These are phyloP conservation scores for Penicillium polonicum DNA, from an alignment of 2,329 filamentous ascomycete genomes.

Conservation along the genomic window DNA sequence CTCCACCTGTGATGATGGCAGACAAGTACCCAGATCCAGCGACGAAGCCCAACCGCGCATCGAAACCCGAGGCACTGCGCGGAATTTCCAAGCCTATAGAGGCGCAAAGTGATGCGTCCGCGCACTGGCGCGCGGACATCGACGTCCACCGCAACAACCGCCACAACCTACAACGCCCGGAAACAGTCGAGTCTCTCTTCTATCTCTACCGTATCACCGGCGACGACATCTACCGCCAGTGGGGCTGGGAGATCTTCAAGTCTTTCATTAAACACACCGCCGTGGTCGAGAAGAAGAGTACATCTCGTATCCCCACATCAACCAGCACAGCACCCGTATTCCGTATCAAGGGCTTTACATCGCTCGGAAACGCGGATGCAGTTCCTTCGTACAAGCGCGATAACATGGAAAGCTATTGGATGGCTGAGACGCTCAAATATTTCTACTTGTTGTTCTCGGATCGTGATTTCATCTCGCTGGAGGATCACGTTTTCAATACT, in stretches of 20 bases:
- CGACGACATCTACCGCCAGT: conserved; percentile 83
- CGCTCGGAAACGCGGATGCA: conserved; percentile 69
- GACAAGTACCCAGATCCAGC: conserved; percentile 39
- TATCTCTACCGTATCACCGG: conserved; percentile 99
- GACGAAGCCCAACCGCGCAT: conserved; percentile 35
- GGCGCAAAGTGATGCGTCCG: conserved; percentile 26
- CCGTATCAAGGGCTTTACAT: conserved; percentile 67
- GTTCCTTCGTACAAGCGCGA: conserved; percentile 71
- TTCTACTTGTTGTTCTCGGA: conserved; percentile 93
- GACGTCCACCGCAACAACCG: conserved; percentile 75
- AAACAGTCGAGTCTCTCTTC: conserved; percentile 93
- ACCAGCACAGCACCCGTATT: conserved; percentile 9
- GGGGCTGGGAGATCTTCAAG: conserved; percentile 99
- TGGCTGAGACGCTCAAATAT: conserved; percentile 97
- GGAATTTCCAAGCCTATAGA: conserved; percentile 38
- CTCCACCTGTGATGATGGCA: conserved; percentile 59
- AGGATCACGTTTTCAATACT: conserved; percentile 89
- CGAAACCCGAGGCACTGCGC: conserved; percentile 33
- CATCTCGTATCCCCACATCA: conserved; percentile 9
- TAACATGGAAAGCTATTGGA: conserved; percentile 99
- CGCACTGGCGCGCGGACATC: conserved; percentile 73
- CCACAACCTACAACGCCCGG: conserved; percentile 92
- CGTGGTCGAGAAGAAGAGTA: conserved; percentile 62
- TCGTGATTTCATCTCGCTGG: conserved; percentile 76
- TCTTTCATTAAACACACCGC: conserved; percentile 83